Evolutionary conservation across 352 stramenopile species (phyloP).

Genomic region (Aphanomyces stellatus): DNA sequence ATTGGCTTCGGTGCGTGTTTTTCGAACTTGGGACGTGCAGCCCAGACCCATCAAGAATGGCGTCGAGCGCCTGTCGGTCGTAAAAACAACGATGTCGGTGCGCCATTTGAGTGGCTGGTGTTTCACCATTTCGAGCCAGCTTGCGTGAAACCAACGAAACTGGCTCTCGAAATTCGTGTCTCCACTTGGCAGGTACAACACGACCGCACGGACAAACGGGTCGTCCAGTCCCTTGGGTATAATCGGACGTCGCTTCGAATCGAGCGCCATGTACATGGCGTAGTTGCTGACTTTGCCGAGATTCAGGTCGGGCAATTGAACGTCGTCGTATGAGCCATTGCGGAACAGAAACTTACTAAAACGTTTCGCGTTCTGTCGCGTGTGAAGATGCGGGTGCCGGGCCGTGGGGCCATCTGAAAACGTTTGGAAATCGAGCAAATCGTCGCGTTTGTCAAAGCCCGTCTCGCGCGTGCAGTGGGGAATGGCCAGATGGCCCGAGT

Average conservation of each 20-base stretch:
- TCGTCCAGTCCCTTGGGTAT: background rate
- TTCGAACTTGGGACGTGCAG: background rate
- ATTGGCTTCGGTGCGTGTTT: background rate
- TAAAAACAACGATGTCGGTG: slow-evolving; percentile 14
- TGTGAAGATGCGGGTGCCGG: background rate
- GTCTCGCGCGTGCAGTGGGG: background rate
- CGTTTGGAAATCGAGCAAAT: slow-evolving; percentile 6
- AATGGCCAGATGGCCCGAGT: background rate
- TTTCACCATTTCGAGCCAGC: background rate
- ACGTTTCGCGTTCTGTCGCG: background rate
- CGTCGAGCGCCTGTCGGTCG: background rate
- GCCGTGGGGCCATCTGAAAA: background rate
- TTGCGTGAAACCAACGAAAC: slow-evolving; percentile 9
- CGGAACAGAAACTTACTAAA: background rate
- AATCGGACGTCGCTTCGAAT: background rate
- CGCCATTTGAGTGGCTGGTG: slow-evolving; percentile 2
- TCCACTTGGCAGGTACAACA: background rate
- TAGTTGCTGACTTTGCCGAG: background rate
- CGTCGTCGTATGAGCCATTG: background rate
- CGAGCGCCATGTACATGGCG: background rate
- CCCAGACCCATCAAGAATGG: background rate
- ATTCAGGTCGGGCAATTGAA: background rate
- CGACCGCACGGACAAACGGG: slow-evolving; percentile 1
- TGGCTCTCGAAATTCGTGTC: background rate
- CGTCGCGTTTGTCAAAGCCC: background rate